Evolutionary conservation across 768 basidiomycete genomes (phyloP), one percentile per base, ranked within the genome.

Genomic region (Scleroderma bovista): DNA sequence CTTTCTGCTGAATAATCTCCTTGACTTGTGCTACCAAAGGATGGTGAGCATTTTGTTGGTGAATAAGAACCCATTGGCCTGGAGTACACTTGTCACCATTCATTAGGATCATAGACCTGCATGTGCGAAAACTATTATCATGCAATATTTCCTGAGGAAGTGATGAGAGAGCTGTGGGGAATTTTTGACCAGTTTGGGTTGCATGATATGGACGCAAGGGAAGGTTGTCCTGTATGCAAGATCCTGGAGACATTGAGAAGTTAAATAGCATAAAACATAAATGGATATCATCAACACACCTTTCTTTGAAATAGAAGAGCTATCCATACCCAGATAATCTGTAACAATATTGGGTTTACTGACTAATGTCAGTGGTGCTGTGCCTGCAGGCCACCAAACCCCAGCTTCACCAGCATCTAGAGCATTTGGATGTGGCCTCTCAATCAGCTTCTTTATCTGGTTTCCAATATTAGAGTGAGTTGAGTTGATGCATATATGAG

Each of bases 11-110:
- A 39, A 48, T 39, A 16, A 48, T 31, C 39, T 48, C 47, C 31
- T 20, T n/a, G 3, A 48, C 6, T 10, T 39, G 39, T 7, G 23
- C 47, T 23, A 48, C 19, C 11, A 32, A 22, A 0, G 26, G 47
- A 5, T 29, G 26, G 9, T 5, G 26, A 29, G 9, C 9, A 32
- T 19, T 31, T 22, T 15, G 3, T 16, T 3, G 16, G 8, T 7
- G n/a, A 12, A 23, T 31, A 11, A 48, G 47, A 6, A 48, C 39
- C 36, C 36, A 48, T 17, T 38, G 29, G 4, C 39, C 23, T 13
- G 39, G 36, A 6, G 23, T n/a, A 29, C 47, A 48, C n/a, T 19
- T 16, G 29, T 48, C 47, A 2, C 47, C 39, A 48, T 48, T 48
- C 5, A 41, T 16, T 4, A 41, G 22, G 1, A 41, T 10, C 3